These are phyloP conservation scores for Mucuna pruriens DNA, from an alignment of 306 rosid genomes.

Conservation along the genomic window DNA sequence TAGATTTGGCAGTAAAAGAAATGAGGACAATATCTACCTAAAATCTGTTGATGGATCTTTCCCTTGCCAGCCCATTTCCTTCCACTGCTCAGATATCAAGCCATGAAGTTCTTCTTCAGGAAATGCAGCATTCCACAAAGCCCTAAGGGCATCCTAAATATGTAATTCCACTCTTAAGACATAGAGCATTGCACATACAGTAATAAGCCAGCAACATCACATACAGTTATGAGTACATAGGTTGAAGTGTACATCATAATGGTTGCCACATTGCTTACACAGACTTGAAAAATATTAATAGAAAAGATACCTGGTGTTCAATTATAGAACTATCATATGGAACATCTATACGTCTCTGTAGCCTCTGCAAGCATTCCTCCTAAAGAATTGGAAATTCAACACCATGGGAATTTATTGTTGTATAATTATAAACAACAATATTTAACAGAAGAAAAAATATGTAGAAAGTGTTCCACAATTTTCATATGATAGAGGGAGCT, in stretches of 20 bases:
- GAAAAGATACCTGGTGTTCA: constrained; percentile 82
- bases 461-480: constrained; percentile 8
- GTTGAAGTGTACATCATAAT: constrained; percentile 25
- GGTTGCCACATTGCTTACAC: constrained; percentile 28
- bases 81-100: constrained; percentile 98
- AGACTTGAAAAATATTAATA: constrained; percentile 11
- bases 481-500: constrained; percentile 20
- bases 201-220: constrained; percentile 18
- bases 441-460: background rate
- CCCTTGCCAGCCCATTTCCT: constrained; percentile 99
- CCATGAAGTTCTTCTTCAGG: constrained; percentile 93
- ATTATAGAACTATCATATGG: constrained; percentile 74
- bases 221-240: constrained; percentile 15
- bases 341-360: constrained; percentile 91
- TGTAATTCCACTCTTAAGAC: constrained; percentile 27
- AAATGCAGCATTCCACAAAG: constrained; percentile 86
- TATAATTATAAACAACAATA: constrained; percentile 2
- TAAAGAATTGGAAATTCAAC: constrained; percentile 44
- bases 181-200: background rate
- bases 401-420: constrained; percentile 23
- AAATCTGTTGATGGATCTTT: constrained; percentile 99
- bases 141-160: constrained; percentile 86
- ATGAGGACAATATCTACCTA: constrained; percentile 57
- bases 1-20: constrained; percentile 28
- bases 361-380: constrained; percentile 90